phyloP scores from a whole-genome alignment of 2,329 filamentous ascomycete genomes.

The Ophioceras dolichostomum region DNA sequence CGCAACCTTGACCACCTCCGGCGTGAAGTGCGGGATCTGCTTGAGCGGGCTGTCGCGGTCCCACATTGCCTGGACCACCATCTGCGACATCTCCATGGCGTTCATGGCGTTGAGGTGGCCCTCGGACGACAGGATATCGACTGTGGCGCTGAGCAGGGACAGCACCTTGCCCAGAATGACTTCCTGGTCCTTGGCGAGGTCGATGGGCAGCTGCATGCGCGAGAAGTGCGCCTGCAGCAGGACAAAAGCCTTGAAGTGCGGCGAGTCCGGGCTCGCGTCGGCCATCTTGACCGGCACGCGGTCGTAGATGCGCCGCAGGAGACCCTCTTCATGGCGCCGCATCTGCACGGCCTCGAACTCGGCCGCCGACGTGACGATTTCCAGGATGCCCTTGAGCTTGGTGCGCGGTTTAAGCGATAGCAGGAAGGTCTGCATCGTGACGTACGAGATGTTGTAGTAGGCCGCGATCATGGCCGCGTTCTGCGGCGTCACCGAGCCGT shows the following conservation, averaged over 20 bases:
- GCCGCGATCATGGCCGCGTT: slow-evolving; percentile 97
- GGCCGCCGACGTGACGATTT: slow-evolving; percentile 92
- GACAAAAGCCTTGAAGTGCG: slow-evolving; percentile 98
- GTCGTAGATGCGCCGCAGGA: slow-evolving; percentile 87
- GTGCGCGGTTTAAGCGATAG: slow-evolving; percentile 79
- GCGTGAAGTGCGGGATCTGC: slow-evolving; percentile 90
- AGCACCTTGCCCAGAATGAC: slow-evolving; percentile 73
- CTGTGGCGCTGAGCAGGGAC: slow-evolving; percentile 78
- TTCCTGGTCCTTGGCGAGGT: slow-evolving; percentile 93
- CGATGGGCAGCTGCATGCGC: slow-evolving; percentile 89
- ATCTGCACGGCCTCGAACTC: slow-evolving; percentile 96
- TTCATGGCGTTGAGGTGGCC: slow-evolving; percentile 95
- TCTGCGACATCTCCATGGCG: slow-evolving; percentile 98
- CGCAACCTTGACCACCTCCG: slow-evolving; percentile 70
- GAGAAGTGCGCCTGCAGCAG: slow-evolving; percentile 95
- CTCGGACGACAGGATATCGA: slow-evolving; percentile 91
- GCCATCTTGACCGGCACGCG: slow-evolving; percentile 92
- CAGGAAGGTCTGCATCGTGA: slow-evolving; percentile 98
- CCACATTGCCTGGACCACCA: slow-evolving; percentile 99
- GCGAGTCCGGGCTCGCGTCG: slow-evolving; percentile 75
- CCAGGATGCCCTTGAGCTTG: slow-evolving; percentile 91
- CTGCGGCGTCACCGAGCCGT: slow-evolving; percentile 76
- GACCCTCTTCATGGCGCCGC: slow-evolving; percentile 76
- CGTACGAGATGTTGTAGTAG: slow-evolving; percentile 98
- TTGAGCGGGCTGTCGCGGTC: slow-evolving; percentile 93